Conservation (phyloP, 1,284 basidiomycete species). For the Porogramme epimiltina region DNA sequence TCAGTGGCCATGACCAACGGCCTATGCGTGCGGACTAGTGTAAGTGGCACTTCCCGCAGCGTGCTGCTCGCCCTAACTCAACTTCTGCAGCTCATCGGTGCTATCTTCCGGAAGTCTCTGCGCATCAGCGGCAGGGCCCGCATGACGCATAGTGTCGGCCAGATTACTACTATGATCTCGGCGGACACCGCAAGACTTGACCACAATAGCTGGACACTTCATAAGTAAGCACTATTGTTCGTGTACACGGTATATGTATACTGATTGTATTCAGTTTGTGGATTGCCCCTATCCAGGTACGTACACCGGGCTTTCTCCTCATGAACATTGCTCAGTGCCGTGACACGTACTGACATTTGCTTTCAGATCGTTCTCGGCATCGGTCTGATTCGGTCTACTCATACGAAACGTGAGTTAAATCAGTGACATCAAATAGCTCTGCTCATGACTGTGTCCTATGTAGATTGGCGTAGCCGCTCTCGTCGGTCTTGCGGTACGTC, state of each 20-base stretch:
- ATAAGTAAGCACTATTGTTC: conserved; percentile 50
- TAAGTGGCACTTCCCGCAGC: conserved; percentile 28
- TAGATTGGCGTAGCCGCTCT: conserved; percentile 71
- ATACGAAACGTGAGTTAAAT: conserved; percentile 51
- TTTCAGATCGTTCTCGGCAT: conserved; percentile 61
- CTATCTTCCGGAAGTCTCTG: conserved; percentile 73
- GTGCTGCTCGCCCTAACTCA: neutral
- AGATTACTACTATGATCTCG: conserved; percentile 74
- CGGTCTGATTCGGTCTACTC: conserved; percentile 66
- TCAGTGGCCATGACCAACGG: conserved; percentile 55
- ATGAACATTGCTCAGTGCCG: neutral
- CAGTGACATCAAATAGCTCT: neutral
- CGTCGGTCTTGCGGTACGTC: conserved; percentile 65
- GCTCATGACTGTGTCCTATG: neutral
- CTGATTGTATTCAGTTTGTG: conserved; percentile 44
- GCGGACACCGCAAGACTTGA: conserved; percentile 63
- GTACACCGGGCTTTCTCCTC: neutral
- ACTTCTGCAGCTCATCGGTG: conserved; percentile 55
- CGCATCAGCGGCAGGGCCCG: conserved; percentile 68
- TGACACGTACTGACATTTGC: too few species aligned
- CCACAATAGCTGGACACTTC: conserved; percentile 44
- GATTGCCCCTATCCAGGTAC: conserved; percentile 56
- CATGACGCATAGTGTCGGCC: conserved; percentile 58
- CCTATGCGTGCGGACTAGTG: conserved; percentile 50
- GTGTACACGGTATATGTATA: conserved; percentile 1